A percentile compares a stretch with the other conserved stretches of the same genome.
Evolutionary conservation across 805 yeast genomes (phyloP).

Genomic region (Phaffomyces antillensis): DNA sequence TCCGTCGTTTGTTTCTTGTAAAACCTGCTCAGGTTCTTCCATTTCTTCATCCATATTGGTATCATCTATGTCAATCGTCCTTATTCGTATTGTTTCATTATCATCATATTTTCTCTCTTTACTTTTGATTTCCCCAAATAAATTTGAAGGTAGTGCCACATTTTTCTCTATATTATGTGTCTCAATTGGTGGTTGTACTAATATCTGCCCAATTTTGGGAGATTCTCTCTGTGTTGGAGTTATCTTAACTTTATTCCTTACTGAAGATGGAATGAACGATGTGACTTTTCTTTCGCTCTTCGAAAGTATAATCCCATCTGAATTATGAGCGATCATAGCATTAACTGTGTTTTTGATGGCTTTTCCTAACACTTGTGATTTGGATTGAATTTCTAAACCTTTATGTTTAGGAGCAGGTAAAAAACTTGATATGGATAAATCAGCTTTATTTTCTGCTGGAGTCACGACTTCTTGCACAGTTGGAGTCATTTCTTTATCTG

Average conservation of each 20-base stretch:
- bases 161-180: background rate
- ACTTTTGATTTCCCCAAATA: slow-evolving; percentile 2
- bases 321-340: slow-evolving; percentile 10
- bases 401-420: slow-evolving; percentile 20
- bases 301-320: slow-evolving; percentile 15
- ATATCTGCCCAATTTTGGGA: background rate
- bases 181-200: background rate
- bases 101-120: background rate
- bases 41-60: background rate
- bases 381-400: slow-evolving; percentile 2
- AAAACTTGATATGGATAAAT: slow-evolving; percentile 18
- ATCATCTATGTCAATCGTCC: slow-evolving; percentile 3
- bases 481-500: slow-evolving; percentile 1
- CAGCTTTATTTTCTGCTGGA: background rate
- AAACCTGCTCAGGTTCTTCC: background rate
- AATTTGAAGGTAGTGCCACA: background rate
- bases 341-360: slow-evolving; percentile 12
- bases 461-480: background rate
- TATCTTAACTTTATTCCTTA: slow-evolving; percentile 9
- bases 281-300: slow-evolving; percentile 11
- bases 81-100: background rate
- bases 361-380: slow-evolving; percentile 12
- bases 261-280: slow-evolving; percentile 18
- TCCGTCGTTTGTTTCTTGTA: background rate
- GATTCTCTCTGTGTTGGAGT: background rate